Conservation (phyloP, 169 alveolate genomes). For the Blepharisma undulans region DNA sequence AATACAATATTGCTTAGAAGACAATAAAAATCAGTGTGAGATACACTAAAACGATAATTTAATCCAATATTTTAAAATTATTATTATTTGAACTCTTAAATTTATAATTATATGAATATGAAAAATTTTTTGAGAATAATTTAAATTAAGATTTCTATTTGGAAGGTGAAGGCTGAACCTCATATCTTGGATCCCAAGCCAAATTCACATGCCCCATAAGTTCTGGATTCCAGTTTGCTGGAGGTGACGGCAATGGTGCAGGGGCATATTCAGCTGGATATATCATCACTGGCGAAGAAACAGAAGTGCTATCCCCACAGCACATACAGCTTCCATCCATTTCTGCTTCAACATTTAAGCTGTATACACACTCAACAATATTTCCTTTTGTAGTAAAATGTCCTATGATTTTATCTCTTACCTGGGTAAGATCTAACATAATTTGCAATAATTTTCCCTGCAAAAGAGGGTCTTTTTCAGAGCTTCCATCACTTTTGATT, state of each 20-base stretch:
- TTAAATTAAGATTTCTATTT: background rate
- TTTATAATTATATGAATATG: no score
- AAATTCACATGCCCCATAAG: background rate
- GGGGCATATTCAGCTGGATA: background rate
- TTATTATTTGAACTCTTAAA: no score
- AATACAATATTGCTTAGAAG: no score
- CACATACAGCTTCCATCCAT: conserved; percentile 44
- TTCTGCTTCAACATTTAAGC: background rate
- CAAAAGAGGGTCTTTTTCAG: background rate
- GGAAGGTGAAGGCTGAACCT: background rate
- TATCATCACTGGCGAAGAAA: background rate
- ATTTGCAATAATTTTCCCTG: background rate
- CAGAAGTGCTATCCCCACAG: conserved; percentile 20
- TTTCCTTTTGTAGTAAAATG: background rate
- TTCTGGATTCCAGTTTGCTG: conserved; percentile 3
- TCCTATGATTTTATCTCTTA: background rate
- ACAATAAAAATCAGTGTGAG: no score
- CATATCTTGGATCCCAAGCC: background rate
- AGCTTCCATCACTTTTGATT: background rate
- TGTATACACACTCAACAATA: conserved; percentile 21
- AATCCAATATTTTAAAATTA: no score
- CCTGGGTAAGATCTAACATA: background rate
- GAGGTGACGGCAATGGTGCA: background rate
- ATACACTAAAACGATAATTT: no score
- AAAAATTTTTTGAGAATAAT: no score